phyloP scores from a whole-genome alignment of 805 yeast genomes.

The Teunomyces tritomae region DNA sequence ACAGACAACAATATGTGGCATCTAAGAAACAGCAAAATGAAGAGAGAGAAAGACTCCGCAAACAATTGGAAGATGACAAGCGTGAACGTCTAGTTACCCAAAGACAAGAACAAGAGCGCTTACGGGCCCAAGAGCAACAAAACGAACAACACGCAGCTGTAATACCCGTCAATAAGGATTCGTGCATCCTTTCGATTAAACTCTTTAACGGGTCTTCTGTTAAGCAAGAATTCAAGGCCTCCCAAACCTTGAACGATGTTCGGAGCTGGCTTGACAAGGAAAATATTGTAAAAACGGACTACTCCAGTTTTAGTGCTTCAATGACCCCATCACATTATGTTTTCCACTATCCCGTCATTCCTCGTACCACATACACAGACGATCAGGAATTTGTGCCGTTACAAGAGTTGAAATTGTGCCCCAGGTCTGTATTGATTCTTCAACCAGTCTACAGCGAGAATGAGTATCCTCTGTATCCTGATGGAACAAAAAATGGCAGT shows the following conservation, averaged over 20 bases:
- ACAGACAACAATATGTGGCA: slow-evolving; percentile 4
- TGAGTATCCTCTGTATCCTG: slow-evolving; percentile 14
- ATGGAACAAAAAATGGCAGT: slow-evolving; percentile 16
- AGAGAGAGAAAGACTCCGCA: slow-evolving; percentile 56
- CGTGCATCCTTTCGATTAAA: slow-evolving; percentile 54
- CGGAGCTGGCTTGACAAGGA: slow-evolving; percentile 57
- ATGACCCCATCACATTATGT: slow-evolving; percentile 51
- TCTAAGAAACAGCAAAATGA: slow-evolving; percentile 40
- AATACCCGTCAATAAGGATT: slow-evolving; percentile 17
- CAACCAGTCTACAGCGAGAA: slow-evolving; percentile 51
- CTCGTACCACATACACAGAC: slow-evolving; percentile 45
- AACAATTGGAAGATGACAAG: slow-evolving; percentile 51
- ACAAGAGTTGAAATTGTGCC: slow-evolving; percentile 55
- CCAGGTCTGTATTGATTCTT: slow-evolving; percentile 71
- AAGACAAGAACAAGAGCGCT: slow-evolving; percentile 5
- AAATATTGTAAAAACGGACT: slow-evolving; percentile 35
- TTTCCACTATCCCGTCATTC: slow-evolving; percentile 40
- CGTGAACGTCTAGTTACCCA: slow-evolving; percentile 37
- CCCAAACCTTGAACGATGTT: slow-evolving; percentile 52
- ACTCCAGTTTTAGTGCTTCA: slow-evolving; percentile 49
- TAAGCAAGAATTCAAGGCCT: slow-evolving; percentile 46
- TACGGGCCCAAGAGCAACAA: slow-evolving; percentile 10
- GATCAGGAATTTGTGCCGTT: slow-evolving; percentile 57
- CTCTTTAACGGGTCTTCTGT: slow-evolving; percentile 65
- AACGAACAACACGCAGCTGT: slow-evolving; percentile 12